These are phyloP conservation scores for Aegilops sharonensis DNA, from an alignment of 176 grass and related monocot genomes.

Conservation along the genomic window DNA sequence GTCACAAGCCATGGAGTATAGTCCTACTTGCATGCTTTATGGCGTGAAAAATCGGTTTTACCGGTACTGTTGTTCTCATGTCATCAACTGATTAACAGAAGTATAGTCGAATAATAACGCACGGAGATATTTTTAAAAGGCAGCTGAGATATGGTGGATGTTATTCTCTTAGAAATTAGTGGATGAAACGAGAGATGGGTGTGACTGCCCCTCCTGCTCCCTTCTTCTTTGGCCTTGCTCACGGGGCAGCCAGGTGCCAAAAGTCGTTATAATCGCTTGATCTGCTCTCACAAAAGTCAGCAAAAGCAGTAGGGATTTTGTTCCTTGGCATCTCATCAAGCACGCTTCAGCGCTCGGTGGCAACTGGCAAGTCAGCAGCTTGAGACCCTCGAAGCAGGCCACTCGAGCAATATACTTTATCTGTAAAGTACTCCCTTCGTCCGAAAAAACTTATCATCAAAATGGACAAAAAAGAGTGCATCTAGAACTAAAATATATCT, in stretches of 20 bases:
- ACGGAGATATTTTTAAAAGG: background rate
- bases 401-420: too few species aligned
- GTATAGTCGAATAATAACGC: background rate
- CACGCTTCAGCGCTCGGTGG: background rate
- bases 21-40: too few species aligned
- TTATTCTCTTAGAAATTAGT: background rate
- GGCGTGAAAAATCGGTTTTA: background rate
- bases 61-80: background rate
- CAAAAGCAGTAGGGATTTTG: background rate
- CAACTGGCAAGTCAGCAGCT: background rate
- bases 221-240: background rate
- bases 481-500: too few species aligned
- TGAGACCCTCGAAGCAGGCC: too few species aligned
- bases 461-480: too few species aligned
- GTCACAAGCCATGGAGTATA: too few species aligned
- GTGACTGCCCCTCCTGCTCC: background rate
- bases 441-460: too few species aligned
- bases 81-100: background rate
- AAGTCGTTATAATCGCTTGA: background rate
- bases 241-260: conserved; percentile 6
- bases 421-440: too few species aligned
- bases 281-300: background rate
- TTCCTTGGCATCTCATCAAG: background rate
- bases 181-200: background rate
- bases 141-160: background rate